Evolutionary conservation across 1,284 basidiomycete genomes (phyloP).

Genomic region (Ceratobasidium sp.): DNA sequence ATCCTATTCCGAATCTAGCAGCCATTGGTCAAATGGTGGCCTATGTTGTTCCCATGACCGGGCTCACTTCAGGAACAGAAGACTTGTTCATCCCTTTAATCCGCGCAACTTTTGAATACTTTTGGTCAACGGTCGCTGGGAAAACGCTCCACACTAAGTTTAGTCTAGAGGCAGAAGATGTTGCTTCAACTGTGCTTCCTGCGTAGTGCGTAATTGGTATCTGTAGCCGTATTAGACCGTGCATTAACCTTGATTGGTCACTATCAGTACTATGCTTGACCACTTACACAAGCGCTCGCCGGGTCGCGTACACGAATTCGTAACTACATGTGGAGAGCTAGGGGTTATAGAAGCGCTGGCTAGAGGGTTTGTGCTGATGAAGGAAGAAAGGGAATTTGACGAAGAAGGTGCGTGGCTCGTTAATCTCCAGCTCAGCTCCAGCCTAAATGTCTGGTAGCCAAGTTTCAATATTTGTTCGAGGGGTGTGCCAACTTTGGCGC

Average conservation of each 20-base stretch:
- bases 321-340: neutral
- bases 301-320: neutral
- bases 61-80: neutral
- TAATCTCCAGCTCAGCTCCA: neutral
- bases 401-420: neutral
- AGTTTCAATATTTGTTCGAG: neutral
- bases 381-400: neutral
- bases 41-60: neutral
- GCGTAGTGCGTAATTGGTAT: neutral
- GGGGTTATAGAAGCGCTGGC: slow-evolving; percentile 6
- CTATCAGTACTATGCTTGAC: slow-evolving; percentile 3
- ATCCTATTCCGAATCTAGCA: neutral
- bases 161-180: neutral
- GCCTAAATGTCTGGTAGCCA: neutral
- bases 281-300: neutral
- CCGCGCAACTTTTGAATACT: slow-evolving; percentile 7
- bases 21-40: neutral
- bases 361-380: neutral
- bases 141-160: neutral
- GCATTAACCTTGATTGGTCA: neutral
- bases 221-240: neutral
- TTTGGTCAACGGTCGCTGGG: neutral
- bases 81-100: neutral
- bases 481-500: neutral
- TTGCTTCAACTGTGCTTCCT: neutral